Evolutionary conservation across 2,329 filamentous ascomycete genomes (phyloP).

Genomic region (Fusarium pseudocircinatum): DNA sequence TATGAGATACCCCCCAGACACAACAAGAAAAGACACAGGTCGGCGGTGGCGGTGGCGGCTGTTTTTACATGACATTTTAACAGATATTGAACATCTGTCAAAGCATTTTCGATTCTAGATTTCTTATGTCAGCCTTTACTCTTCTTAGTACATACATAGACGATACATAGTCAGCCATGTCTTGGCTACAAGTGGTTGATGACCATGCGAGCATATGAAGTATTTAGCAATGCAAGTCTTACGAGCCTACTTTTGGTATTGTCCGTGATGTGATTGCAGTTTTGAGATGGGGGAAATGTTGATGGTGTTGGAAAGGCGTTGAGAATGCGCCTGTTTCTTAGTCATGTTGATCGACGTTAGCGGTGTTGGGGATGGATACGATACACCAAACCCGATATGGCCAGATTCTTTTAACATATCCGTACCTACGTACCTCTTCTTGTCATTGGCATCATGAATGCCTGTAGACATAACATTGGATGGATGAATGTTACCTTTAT

Average conservation of each 20-base stretch:
- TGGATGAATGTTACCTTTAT: not conserved
- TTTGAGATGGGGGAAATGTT: not conserved
- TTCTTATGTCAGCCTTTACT: constrained; percentile 19
- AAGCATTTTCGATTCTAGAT: constrained; percentile 14
- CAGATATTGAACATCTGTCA: constrained; percentile 11
- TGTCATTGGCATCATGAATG: not conserved
- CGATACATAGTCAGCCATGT: constrained; percentile 20
- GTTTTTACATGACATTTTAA: constrained; percentile 11
- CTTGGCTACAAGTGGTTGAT: constrained; percentile 3
- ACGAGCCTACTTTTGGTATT: not conserved
- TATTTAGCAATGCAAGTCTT: constrained; percentile 19
- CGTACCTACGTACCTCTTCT: not conserved
- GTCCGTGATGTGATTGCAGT: not conserved
- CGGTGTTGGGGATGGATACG: constrained; percentile 6
- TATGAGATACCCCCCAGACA: constrained; percentile 21
- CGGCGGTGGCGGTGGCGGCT: constrained; percentile 15
- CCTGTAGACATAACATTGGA: not conserved
- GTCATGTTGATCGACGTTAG: constrained; percentile 8
- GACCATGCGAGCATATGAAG: constrained; percentile 6
- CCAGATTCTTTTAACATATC: not conserved
- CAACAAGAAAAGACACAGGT: not conserved
- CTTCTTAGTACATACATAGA: constrained; percentile 36
- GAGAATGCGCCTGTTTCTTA: constrained; percentile 20
- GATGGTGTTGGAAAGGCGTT: constrained; percentile 9
- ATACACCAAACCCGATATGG: constrained; percentile 7